These are phyloP conservation scores for Boletus reticuloceps DNA, from an alignment of 768 basidiomycete species.

Conservation along the genomic window DNA sequence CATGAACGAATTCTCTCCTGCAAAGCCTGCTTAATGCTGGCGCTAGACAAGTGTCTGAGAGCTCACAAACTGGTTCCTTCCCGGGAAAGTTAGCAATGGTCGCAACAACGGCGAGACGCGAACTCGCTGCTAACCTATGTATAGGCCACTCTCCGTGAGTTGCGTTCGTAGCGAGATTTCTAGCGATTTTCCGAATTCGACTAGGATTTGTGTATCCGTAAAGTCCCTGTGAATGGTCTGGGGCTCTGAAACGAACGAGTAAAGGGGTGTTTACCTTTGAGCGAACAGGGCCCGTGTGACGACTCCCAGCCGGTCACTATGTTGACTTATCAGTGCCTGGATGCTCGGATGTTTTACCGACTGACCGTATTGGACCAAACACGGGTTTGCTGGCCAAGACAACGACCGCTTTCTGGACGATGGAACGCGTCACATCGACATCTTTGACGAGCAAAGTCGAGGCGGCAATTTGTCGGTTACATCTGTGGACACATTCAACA, in stretches of 20 bases:
- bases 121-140: conserved; percentile 73
- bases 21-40: not conserved
- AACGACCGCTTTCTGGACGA: conserved; percentile 96
- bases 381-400: conserved; percentile 88
- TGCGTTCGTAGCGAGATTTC: conserved; percentile 74
- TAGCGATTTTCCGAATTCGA: conserved; percentile 78
- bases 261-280: conserved; percentile 51
- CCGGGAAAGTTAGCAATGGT: conserved; percentile 7
- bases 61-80: conserved; percentile 71
- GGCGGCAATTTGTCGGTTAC: conserved; percentile 92
- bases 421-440: conserved; percentile 89
- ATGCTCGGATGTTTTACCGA: not conserved
- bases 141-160: conserved; percentile 88
- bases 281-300: conserved; percentile 90
- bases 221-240: conserved; percentile 61
- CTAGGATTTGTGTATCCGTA: conserved; percentile 80
- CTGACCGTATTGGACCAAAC: conserved; percentile 88
- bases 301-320: conserved; percentile 88
- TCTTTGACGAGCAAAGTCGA: conserved; percentile 73
- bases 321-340: conserved; percentile 2
- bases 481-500: conserved; percentile 43
- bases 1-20: conserved; percentile 90
- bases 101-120: not conserved
- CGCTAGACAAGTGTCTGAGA: not conserved
- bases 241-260: not conserved